phyloP scores from a whole-genome alignment of 2,329 filamentous ascomycete species.

The Cyclaneusma minus region DNA sequence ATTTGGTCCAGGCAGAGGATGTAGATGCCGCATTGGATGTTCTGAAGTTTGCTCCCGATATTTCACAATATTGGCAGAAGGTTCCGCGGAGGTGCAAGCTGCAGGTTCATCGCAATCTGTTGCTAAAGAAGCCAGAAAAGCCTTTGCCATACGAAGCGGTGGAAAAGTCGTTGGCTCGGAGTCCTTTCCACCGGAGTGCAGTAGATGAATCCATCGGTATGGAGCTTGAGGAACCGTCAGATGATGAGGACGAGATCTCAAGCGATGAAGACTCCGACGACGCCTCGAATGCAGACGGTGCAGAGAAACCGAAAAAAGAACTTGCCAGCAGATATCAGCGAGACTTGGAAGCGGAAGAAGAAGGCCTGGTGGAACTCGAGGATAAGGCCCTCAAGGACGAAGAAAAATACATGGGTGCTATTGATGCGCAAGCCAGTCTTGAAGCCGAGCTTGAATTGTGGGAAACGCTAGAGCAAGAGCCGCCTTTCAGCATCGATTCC shows the following conservation, averaged over 20 bases:
- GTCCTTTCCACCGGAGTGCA: no score
- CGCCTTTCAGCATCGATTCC: slow-evolving; percentile 14
- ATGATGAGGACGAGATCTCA: slow-evolving; percentile 1
- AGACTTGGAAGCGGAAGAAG: background rate
- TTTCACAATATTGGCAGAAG: slow-evolving; percentile 32
- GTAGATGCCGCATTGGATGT: slow-evolving; percentile 37
- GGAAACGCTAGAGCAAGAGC: slow-evolving; percentile 12
- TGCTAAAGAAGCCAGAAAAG: background rate
- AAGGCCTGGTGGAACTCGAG: no score
- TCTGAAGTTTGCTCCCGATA: slow-evolving; percentile 30
- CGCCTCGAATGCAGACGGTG: slow-evolving; percentile 3
- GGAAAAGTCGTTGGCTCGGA: slow-evolving; percentile 1
- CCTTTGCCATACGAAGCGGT: background rate
- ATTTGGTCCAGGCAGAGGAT: slow-evolving; percentile 15
- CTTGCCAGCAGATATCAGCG: background rate
- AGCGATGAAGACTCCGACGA: slow-evolving; percentile 2
- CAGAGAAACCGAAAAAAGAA: background rate
- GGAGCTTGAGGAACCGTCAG: background rate
- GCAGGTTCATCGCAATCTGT: slow-evolving; percentile 20
- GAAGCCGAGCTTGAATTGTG: slow-evolving; percentile 15
- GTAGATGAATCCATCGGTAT: background rate
- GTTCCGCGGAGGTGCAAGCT: slow-evolving; percentile 35
- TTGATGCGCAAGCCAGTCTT: slow-evolving; percentile 12
- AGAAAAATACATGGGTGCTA: slow-evolving; percentile 12
- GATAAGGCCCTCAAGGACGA: no score